Conservation (phyloP, 2,329 filamentous ascomycete species). For the Beauveria caledonica region DNA sequence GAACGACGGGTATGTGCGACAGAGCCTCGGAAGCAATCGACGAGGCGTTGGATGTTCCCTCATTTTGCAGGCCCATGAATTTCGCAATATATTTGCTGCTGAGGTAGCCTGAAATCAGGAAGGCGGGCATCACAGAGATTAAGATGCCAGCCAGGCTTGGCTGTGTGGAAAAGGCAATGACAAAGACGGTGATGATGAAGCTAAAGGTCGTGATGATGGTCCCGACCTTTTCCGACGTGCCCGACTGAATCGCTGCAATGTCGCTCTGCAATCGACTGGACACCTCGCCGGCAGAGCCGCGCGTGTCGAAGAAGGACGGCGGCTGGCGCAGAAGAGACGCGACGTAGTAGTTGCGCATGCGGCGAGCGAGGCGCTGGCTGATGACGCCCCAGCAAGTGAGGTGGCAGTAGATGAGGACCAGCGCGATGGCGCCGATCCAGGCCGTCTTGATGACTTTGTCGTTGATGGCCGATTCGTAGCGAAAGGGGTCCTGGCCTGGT, state of each 20-base stretch:
- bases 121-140: constrained; percentile 46
- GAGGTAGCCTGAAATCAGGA: constrained; percentile 42
- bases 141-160: constrained; percentile 48
- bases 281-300: constrained; percentile 47
- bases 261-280: constrained; percentile 48
- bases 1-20: constrained; percentile 43
- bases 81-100: constrained; percentile 42
- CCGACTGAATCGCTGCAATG: constrained; percentile 50
- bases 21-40: constrained; percentile 48
- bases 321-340: constrained; percentile 46
- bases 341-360: constrained; percentile 49
- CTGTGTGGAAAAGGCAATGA: constrained; percentile 53
- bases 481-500: constrained; percentile 11
- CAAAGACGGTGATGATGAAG: constrained; percentile 52
- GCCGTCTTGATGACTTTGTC: constrained; percentile 47
- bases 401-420: constrained; percentile 51
- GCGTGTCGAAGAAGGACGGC: constrained; percentile 48
- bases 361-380: constrained; percentile 49
- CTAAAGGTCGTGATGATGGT: constrained; percentile 47
- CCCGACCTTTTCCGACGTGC: constrained; percentile 55
- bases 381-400: constrained; percentile 51
- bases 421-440: constrained; percentile 50
- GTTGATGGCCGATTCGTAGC: constrained; percentile 28
- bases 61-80: constrained; percentile 34
- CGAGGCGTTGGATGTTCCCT: constrained; percentile 39